Evolutionary conservation across 192 early-diverging fungal species (phyloP), one percentile per base, ranked within the genome.

Genomic region (Linderina pennispora): DNA sequence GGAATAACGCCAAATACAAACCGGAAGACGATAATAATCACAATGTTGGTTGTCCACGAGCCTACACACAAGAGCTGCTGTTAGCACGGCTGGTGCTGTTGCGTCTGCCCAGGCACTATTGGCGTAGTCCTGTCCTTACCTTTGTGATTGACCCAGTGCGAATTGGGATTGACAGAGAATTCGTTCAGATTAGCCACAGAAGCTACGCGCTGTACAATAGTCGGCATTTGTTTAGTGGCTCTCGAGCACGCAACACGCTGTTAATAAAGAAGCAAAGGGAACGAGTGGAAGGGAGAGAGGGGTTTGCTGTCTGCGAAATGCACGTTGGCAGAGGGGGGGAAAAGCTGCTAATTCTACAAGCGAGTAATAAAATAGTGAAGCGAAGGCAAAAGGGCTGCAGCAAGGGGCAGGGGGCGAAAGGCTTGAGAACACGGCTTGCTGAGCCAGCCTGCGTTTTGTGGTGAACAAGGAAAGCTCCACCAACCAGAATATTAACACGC

Each of bases 11-110:
- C 80, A 49, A 93, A 84, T 13, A 86, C 57, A 16, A 89, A 59
- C 58, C 91, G 86, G 35, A 93, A 62, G 17, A 78, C 64, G 10
- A 90, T 65, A 53, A 96, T 82, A n/a, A 93, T 50, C 56, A 92
- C 75, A 14, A 96, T 64, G 64, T 90, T 84, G 31, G 90, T 87
- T 31, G 90, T 73, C 90, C 94, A 97, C 2, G 91, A 89, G 36
- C 95, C 94, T 97, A 77, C 17, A 8, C 5, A 11, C 28, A 31
- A 11, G n/a, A n/a, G n/a, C n/a, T n/a, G n/a, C n/a, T n/a, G n/a
- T n/a, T n/a, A n/a, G n/a, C n/a, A n/a, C n/a, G n/a, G n/a, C n/a
- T n/a, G n/a, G n/a, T n/a, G n/a, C n/a, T n/a, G n/a, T n/a, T n/a
- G n/a, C n/a, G n/a, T n/a, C n/a, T n/a, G n/a, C n/a, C n/a, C n/a